Percentiles rank a stretch among this genome's conserved stretches.
Conservation (phyloP, 495 filamentous ascomycete species). For the Xylaria cubensis region DNA sequence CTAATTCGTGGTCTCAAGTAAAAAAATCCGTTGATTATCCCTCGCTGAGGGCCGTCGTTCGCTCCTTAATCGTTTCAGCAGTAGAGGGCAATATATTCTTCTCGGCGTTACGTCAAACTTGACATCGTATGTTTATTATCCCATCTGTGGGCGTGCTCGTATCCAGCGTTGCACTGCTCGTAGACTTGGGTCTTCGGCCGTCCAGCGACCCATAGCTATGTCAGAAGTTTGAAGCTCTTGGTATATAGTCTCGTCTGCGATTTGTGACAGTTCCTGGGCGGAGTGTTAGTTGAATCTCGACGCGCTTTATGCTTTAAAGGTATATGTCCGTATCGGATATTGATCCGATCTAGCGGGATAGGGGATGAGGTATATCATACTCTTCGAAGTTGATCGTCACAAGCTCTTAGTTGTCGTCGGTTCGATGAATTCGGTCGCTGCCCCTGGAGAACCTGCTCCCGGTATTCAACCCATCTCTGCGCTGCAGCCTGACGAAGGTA, state of each 20-base stretch:
- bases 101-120: constrained; percentile 5
- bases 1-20: constrained; percentile 12
- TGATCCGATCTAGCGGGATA: background rate
- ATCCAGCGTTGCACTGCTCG: constrained; percentile 59
- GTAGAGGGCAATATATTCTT: constrained; percentile 10
- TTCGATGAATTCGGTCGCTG: constrained; percentile 65
- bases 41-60: constrained; percentile 3
- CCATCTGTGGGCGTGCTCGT: constrained; percentile 46
- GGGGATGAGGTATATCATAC: constrained; percentile 53
- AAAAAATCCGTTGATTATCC: constrained; percentile 7
- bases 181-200: constrained; percentile 70
- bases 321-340: background rate
- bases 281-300: constrained; percentile 26
- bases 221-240: constrained; percentile 70
- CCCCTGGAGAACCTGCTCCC: constrained; percentile 70
- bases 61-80: constrained; percentile 10
- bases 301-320: background rate
- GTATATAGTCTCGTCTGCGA: constrained; percentile 72
- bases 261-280: constrained; percentile 67
- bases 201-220: constrained; percentile 73
- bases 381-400: constrained; percentile 65
- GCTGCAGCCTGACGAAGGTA: constrained; percentile 80
- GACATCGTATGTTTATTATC: constrained; percentile 27
- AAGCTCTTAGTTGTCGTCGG: constrained; percentile 61
- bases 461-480: constrained; percentile 78